Evolutionary conservation across 352 stramenopile species (phyloP).

Genomic region (Hyaloperonospora arabidopsidis): DNA sequence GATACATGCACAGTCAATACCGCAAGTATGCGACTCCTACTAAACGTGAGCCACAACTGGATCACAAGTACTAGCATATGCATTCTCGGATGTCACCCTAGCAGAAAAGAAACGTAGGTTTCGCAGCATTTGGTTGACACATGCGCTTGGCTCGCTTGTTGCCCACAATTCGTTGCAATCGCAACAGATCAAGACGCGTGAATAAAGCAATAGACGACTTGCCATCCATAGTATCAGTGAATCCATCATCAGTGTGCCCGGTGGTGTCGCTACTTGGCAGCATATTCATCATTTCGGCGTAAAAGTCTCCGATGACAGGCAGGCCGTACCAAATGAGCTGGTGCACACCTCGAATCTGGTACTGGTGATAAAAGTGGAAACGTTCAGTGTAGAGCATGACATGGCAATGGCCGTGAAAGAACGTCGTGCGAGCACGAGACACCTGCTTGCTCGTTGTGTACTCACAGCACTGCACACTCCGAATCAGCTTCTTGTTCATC

Average conservation of each 20-base stretch:
- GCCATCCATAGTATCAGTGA: conserved; percentile 17
- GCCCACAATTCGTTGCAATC: conserved; percentile 68
- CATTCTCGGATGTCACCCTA: conserved; percentile 16
- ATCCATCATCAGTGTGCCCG: conserved; percentile 21
- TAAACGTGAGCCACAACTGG: no score
- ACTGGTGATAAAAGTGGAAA: conserved; percentile 85
- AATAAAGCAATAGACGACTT: conserved; percentile 61
- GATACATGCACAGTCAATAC: no score
- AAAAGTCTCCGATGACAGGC: conserved; percentile 60
- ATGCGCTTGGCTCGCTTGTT: conserved; percentile 63
- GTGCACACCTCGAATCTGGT: conserved; percentile 65
- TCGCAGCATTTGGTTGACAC: conserved; percentile 51
- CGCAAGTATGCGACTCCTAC: no score
- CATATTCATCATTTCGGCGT: conserved; percentile 77
- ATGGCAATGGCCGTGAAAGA: conserved; percentile 71
- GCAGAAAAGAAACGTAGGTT: conserved; percentile 72
- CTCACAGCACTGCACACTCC: conserved; percentile 61
- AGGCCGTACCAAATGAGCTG: conserved; percentile 76
- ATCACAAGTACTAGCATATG: no score
- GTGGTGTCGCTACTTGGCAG: conserved; percentile 26
- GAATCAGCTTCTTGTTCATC: conserved; percentile 70
- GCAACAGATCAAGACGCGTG: conserved; percentile 49
- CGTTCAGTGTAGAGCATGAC: conserved; percentile 79
- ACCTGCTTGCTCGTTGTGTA: conserved; percentile 64
- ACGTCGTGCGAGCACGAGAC: conserved; percentile 56